Evolutionary conservation across 345 rosid genomes (phyloP), one percentile per base, ranked within the genome.

Genomic region (Combretum micranthum): DNA sequence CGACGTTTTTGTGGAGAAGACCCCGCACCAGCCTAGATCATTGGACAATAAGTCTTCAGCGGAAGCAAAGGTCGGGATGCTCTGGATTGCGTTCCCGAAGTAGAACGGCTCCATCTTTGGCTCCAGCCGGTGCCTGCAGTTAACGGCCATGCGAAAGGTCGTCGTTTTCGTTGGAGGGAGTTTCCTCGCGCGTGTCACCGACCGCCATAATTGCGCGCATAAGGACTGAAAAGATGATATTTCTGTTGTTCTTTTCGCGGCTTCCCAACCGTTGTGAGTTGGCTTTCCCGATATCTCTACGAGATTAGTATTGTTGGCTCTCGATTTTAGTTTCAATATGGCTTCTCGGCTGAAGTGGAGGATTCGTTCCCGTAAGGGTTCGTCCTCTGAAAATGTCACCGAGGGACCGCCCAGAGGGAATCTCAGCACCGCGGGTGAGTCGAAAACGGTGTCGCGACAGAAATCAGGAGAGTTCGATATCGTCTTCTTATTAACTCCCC

Each of bases 81-180:
- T 93, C 81, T 89, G 99, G 47, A 93, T 93, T 25, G 91, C 85
- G 79, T 93, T 93, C 0, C 99, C 99, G 61, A 93, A 93, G 67
- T 93, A 93, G 77, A 72, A 72, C 6, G 85, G 69, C 53, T 80
- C 77, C 20, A 93, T 65, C 76, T 69, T 72, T 25, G 97, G 97
- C 64, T 84, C 78, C 3, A 93, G 80, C 23, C 99, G 62, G 83
- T 82, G 99, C 8, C 99, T 79, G 74, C 97, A 93, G 67, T 93
- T 93, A 10, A 87, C 91, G 0, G 99, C 97, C 99, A 89, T 86
- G 4, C 99, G 76, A 63, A 89, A 85, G 71, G 96, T 89, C 44
- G 99, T 85, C 74, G 66, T 65, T 58, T 93, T 89, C 2, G 56
- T 32, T 1, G 70, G 66, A 16, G 69, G 70, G 12, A 89, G 68